Evolutionary conservation across 495 filamentous ascomycete species (phyloP).

Genomic region (Penicillium paradoxum): DNA sequence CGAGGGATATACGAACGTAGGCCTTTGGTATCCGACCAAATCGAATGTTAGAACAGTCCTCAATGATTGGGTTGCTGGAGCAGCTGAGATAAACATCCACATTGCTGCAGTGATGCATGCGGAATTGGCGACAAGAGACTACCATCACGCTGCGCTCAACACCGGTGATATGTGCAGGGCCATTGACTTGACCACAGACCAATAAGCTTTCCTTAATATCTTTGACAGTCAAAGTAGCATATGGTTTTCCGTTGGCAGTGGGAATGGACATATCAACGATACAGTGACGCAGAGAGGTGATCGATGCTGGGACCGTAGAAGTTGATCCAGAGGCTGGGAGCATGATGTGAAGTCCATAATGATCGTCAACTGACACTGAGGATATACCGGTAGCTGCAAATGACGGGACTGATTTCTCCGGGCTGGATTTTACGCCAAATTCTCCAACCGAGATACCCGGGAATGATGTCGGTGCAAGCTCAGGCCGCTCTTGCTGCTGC

Average conservation of each 20-base stretch:
- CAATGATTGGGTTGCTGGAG: conserved; percentile 83
- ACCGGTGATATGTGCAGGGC: conserved; percentile 75
- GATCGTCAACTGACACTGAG: conserved; percentile 59
- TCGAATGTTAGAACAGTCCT: conserved; percentile 71
- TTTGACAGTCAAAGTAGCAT: conserved; percentile 69
- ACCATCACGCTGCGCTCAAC: conserved; percentile 71
- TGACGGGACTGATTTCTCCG: conserved; percentile 12
- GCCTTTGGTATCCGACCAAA: conserved; percentile 69
- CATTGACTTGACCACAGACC: conserved; percentile 69
- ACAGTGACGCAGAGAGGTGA: conserved; percentile 67
- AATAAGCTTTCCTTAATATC: conserved; percentile 64
- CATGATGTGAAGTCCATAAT: conserved; percentile 58
- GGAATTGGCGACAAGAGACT: conserved; percentile 72
- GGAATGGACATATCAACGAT: conserved; percentile 74
- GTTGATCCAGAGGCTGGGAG: conserved; percentile 63
- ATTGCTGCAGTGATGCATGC: conserved; percentile 80
- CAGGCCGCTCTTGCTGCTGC: conserved; percentile 30
- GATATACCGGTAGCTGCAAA: conserved; percentile 36
- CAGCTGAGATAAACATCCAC: conserved; percentile 80
- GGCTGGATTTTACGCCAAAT: conserved; percentile 8
- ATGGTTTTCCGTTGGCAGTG: conserved; percentile 56
- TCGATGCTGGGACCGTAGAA: conserved; percentile 63
- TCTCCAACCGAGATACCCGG: conserved; percentile 20
- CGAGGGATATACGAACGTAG: conserved; percentile 52
- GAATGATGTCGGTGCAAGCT: conserved; percentile 37